Conservation (phyloP, 306 rosid species). For the Quercus suber region DNA sequence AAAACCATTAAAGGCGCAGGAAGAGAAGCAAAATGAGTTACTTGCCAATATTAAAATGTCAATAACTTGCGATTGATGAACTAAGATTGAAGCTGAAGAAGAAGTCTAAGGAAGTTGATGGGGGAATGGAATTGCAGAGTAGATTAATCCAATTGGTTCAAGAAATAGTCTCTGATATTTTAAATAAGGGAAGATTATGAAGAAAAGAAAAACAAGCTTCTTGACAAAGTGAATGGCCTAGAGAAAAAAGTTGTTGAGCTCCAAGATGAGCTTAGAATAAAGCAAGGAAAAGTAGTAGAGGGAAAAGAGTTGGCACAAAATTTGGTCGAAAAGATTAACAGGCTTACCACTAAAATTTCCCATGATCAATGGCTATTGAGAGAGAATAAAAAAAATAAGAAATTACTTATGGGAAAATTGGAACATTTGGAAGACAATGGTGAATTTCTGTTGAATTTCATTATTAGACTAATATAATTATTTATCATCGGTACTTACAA, state of each 20-base stretch:
- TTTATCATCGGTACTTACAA: no score
- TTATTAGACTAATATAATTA: no score
- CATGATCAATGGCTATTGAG: constrained; percentile 13
- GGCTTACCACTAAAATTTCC: constrained; percentile 30
- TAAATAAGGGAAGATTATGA: constrained; percentile 38
- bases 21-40: constrained; percentile 20
- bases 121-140: constrained; percentile 41
- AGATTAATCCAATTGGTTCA: constrained; percentile 37
- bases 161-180: constrained; percentile 34
- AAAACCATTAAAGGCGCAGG: constrained; percentile 16
- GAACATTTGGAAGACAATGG: constrained; percentile 39
- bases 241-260: constrained; percentile 33
- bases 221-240: constrained; percentile 24
- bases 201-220: constrained; percentile 33
- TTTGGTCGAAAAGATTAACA: constrained; percentile 24
- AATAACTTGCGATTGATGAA: constrained; percentile 34
- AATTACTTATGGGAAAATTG: constrained; percentile 28
- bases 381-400: constrained; percentile 44
- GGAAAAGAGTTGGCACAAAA: constrained; percentile 24
- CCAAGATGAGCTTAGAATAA: constrained; percentile 28
- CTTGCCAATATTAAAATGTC: constrained; percentile 14
- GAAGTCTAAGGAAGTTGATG: constrained; percentile 40
- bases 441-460: no score
- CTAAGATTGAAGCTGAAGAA: constrained; percentile 32
- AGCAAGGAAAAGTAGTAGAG: constrained; percentile 27